Base-by-base conservation (phyloP, 441 rosid species). In the Euphorbia celastroides region DNA sequence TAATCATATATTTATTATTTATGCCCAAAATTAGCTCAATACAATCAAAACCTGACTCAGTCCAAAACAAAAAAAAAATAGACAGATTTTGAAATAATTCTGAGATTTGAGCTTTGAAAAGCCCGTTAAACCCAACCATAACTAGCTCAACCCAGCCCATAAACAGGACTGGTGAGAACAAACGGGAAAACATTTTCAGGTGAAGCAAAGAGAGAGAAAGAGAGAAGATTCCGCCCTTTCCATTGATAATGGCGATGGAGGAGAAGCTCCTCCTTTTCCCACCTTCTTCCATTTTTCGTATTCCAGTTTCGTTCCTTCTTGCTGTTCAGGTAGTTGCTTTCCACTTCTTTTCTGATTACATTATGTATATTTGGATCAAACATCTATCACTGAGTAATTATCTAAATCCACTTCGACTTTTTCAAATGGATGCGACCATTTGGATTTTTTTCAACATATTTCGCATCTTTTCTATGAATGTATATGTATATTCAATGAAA, bases 221-320 rank as follows among this genome's bases (percentile, higher is more conserved):
- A 12, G 26, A 54, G 42, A 20, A 62, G 66, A 73, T 68, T 57
- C 65, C 54, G 69, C 58, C 57, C n/a, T 68, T 67, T 50, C 41
- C 17, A 5, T 16, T 41, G 70, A 60, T 28, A 71, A 68, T 73
- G 76, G 76, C 69, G 65, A 68, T 56, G 62, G 66, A 68, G 72
- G 72, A 68, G 68, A 22, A 62, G 58, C 54, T 25, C 60, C 69
- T 68, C 64, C 69, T 27, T 50, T 20, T 66, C 25, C 41, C 31
- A 56, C 28, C 60, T 54, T 41, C 74, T 27, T 36, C 48, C 61
- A 20, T 58, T 55, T 19, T 62, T 65, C 22, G 12, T 17, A 61
- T 67, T 73, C 69, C 30, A 67, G 3, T 58, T 64, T 17, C 56
- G 26, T 51, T 51, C 50, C n/a, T 28, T 34, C 16, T 51, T 36